A percentile compares a stretch with the other conserved stretches of the same genome.
Evolutionary conservation across 768 basidiomycete genomes (phyloP).

Genomic region (Candolleomyces eurysporus): DNA sequence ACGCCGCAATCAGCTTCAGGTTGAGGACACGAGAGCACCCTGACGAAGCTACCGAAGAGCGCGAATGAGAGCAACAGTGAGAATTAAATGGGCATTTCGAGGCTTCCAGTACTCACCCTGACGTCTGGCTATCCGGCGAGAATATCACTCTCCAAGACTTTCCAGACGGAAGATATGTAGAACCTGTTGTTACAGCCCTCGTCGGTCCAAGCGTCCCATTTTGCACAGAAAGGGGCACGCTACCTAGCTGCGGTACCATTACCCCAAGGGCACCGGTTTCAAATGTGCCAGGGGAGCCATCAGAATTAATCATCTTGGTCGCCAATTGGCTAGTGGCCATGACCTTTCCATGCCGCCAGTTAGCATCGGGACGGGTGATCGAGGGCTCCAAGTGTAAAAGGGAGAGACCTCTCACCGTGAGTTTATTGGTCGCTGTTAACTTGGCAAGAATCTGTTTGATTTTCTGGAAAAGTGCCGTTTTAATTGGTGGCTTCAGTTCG

Average conservation of each 20-base stretch:
- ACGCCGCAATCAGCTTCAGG: not conserved
- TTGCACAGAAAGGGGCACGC: not conserved
- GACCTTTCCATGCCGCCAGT: constrained; percentile 20
- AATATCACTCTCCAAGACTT: constrained; percentile 37
- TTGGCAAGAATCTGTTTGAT: constrained; percentile 54
- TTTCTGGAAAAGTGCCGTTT: constrained; percentile 43
- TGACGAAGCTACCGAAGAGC: constrained; percentile 15
- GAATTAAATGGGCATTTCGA: not conserved
- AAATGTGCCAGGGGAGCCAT: constrained; percentile 65
- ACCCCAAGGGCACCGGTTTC: constrained; percentile 61
- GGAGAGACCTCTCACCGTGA: not conserved
- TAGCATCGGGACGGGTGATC: not conserved
- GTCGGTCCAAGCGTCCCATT: not conserved
- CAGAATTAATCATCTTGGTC: constrained; percentile 61
- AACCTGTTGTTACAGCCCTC: constrained; percentile 21
- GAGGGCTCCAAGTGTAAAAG: not conserved
- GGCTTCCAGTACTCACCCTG: constrained; percentile 30
- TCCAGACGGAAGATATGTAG: constrained; percentile 36
- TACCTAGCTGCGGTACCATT: constrained; percentile 68
- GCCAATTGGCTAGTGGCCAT: constrained; percentile 68
- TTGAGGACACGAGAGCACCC: not conserved
- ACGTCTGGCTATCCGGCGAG: constrained; percentile 28
- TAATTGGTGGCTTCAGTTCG: constrained; percentile 35
- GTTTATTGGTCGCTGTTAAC: constrained; percentile 13
- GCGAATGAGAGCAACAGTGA: not conserved